Evolutionary conservation across 1,139 yeast species (phyloP).

Genomic region (Yarrowia galli): DNA sequence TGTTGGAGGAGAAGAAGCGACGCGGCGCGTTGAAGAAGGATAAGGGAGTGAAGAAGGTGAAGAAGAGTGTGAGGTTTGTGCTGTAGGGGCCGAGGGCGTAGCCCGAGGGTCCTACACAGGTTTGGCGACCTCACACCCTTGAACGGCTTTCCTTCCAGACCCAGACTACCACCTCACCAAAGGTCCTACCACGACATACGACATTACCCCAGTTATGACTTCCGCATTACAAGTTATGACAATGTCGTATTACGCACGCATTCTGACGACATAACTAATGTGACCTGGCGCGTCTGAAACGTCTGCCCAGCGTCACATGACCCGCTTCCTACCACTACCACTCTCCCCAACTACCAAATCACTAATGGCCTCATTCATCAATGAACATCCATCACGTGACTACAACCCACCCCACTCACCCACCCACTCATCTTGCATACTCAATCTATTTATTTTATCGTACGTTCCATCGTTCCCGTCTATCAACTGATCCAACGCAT

Average conservation of each 20-base stretch:
- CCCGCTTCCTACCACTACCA: neutral
- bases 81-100: neutral
- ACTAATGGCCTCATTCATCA: neutral
- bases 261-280: no score
- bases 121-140: no score
- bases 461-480: neutral
- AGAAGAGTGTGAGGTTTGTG: slow-evolving; percentile 24
- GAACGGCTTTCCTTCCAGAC: no score
- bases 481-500: slow-evolving; percentile 17
- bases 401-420: neutral
- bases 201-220: neutral
- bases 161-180: neutral
- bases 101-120: neutral
- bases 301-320: neutral
- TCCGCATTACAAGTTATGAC: no score
- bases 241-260: no score
- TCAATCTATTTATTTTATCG: slow-evolving; percentile 22
- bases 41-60: slow-evolving; percentile 15
- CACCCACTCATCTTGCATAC: slow-evolving; percentile 5
- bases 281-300: no score
- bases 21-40: slow-evolving; percentile 19
- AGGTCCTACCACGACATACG: no score
- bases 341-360: neutral
- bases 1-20: slow-evolving; percentile 21
- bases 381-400: slow-evolving; percentile 2